A percentile compares a stretch with the other conserved stretches of the same genome.
These are phyloP conservation scores for Suillus subluteus DNA, from an alignment of 768 basidiomycete species.

Conservation along the genomic window DNA sequence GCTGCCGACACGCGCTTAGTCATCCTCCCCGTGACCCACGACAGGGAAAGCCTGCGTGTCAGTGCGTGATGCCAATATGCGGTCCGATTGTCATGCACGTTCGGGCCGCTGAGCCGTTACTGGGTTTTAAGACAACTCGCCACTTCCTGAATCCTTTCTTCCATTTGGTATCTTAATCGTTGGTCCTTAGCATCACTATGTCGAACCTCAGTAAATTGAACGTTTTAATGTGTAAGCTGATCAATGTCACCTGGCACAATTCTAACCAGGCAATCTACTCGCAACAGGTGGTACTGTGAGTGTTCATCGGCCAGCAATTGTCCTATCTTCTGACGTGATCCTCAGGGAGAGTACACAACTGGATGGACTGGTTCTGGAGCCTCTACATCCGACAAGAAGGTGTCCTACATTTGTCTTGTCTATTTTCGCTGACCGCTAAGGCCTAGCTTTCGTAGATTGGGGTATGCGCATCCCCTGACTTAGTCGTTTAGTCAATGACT, in stretches of 20 bases:
- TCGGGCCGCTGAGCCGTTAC: constrained; percentile 11
- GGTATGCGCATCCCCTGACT: constrained; percentile 42
- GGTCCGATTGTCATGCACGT: constrained; percentile 9
- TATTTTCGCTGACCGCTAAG: background rate
- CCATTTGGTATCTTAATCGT: background rate
- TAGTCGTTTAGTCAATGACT: constrained; percentile 19
- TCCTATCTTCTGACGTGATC: constrained; percentile 5
- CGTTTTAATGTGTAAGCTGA: constrained; percentile 74
- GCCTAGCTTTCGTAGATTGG: constrained; percentile 55
- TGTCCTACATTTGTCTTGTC: constrained; percentile 30
- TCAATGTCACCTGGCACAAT: background rate
- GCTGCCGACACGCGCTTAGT: too few relatives aligned
- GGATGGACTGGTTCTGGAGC: constrained; percentile 94
- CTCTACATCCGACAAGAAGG: constrained; percentile 95
- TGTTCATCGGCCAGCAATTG: constrained; percentile 3
- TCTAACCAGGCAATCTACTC: constrained; percentile 13
- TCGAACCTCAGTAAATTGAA: constrained; percentile 57
- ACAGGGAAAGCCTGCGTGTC: too few relatives aligned
- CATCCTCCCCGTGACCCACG: too few relatives aligned
- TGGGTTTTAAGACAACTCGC: constrained; percentile 2
- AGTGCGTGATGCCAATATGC: background rate
- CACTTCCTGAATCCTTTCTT: background rate
- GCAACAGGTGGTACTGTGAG: constrained; percentile 50
- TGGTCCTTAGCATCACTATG: constrained; percentile 36
- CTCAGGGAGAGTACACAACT: constrained; percentile 88